A percentile compares a stretch with the other conserved stretches of the same genome.
These are phyloP conservation scores for Gliomastix tumulicola DNA, from an alignment of 2,329 filamentous ascomycete genomes.

Conservation along the genomic window DNA sequence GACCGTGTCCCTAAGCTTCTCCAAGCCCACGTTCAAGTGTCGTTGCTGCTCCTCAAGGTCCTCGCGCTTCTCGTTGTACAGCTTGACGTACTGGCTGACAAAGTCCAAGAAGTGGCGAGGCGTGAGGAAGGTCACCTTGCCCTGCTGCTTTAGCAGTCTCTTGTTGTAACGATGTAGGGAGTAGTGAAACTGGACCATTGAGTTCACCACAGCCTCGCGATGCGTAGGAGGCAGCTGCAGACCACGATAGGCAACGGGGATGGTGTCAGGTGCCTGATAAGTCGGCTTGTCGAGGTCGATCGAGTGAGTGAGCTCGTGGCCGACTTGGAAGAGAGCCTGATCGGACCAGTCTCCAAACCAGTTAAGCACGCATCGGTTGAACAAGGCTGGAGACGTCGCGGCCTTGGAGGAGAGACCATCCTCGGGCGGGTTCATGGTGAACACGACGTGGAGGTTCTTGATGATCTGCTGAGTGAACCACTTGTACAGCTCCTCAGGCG, in stretches of 20 bases:
- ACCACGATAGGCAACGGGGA: conserved; percentile 86
- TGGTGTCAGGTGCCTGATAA: conserved; percentile 80
- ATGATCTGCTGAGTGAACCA: conserved; percentile 99
- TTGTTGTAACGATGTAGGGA: conserved; percentile 86
- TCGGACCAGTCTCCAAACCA: conserved; percentile 99
- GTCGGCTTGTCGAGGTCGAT: conserved; percentile 86
- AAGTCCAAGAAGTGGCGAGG: conserved; percentile 97
- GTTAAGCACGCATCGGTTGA: conserved; percentile 99
- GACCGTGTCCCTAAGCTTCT: conserved; percentile 94
- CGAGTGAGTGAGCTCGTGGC: conserved; percentile 90
- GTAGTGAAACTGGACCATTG: conserved; percentile 98
- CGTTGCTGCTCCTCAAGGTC: conserved; percentile 98
- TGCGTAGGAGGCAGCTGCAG: conserved; percentile 81
- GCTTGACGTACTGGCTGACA: conserved; percentile 91
- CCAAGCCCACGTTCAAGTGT: conserved; percentile 94
- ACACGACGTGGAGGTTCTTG: conserved; percentile 97
- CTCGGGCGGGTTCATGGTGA: conserved; percentile 99
- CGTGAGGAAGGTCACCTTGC: conserved; percentile 86
- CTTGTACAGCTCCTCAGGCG: conserved; percentile 98
- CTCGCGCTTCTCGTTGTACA: conserved; percentile 97
- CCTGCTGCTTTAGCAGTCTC: conserved; percentile 85
- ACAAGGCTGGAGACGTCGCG: conserved; percentile 92
- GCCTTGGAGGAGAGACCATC: conserved; percentile 93
- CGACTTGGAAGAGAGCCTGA: conserved; percentile 96
- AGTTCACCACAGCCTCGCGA: conserved; percentile 87